phyloP scores from a whole-genome alignment of 2,329 filamentous ascomycete genomes.

The Fusarium sp. region DNA sequence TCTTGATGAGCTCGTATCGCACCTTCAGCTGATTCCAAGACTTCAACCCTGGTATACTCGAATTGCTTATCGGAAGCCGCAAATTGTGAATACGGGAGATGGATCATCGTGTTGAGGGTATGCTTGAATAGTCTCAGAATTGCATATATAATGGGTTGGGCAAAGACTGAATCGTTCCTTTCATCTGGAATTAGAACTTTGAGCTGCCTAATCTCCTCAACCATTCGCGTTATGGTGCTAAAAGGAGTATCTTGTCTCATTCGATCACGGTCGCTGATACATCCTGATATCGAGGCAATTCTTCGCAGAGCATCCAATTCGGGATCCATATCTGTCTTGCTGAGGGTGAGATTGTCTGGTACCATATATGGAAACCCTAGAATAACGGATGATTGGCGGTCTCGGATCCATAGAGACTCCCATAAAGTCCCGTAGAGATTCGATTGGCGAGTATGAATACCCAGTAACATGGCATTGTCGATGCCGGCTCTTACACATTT shows the following conservation, averaged over 20 bases:
- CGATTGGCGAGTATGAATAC: slow-evolving; percentile 54
- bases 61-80: slow-evolving; percentile 50
- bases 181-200: slow-evolving; percentile 46
- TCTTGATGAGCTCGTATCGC: slow-evolving; percentile 53
- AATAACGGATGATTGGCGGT: slow-evolving; percentile 53
- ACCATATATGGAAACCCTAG: slow-evolving; percentile 26
- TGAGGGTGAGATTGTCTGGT: not conserved
- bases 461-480: slow-evolving; percentile 64
- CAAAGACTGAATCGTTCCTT: slow-evolving; percentile 17
- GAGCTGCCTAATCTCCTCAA: slow-evolving; percentile 54
- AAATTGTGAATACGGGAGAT: slow-evolving; percentile 61
- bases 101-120: slow-evolving; percentile 54
- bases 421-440: slow-evolving; percentile 53
- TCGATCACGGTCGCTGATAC: slow-evolving; percentile 20
- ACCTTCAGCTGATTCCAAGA: slow-evolving; percentile 57
- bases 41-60: slow-evolving; percentile 53
- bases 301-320: slow-evolving; percentile 30
- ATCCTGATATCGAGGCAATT: slow-evolving; percentile 17
- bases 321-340: not conserved
- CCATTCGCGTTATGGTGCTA: not conserved
- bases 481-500: slow-evolving; percentile 62
- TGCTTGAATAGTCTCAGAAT: slow-evolving; percentile 56
- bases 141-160: slow-evolving; percentile 39
- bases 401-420: slow-evolving; percentile 55
- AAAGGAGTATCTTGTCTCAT: slow-evolving; percentile 1